Evolutionary conservation across 2,329 filamentous ascomycete genomes (phyloP).

Genomic region (Arthrobotrys entomopaga): DNA sequence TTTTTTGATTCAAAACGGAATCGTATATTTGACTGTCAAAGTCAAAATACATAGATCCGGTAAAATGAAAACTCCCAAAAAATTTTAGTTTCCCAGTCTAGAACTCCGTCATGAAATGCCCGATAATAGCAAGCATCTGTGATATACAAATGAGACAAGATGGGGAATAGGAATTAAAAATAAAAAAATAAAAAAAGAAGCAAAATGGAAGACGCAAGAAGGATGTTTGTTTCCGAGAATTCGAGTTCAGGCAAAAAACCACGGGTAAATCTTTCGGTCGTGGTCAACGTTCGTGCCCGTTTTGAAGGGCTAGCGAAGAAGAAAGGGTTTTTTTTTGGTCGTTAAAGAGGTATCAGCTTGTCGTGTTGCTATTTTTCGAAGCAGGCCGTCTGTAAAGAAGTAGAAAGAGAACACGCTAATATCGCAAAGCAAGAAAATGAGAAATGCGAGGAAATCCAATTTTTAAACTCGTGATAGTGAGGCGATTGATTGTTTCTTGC

Average conservation of each 20-base stretch:
- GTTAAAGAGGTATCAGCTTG: slow-evolving; percentile 26
- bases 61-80: slow-evolving; percentile 28
- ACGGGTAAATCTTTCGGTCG: slow-evolving; percentile 36
- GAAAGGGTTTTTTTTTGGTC: slow-evolving; percentile 42
- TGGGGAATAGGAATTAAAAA: slow-evolving; percentile 11
- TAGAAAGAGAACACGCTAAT: slow-evolving; percentile 48
- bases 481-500: slow-evolving; percentile 42
- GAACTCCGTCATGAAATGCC: slow-evolving; percentile 54
- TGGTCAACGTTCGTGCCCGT: slow-evolving; percentile 38
- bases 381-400: slow-evolving; percentile 32
- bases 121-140: slow-evolving; percentile 17
- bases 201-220: slow-evolving; percentile 15
- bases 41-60: slow-evolving; percentile 23
- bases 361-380: slow-evolving; percentile 34
- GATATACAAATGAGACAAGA: slow-evolving; percentile 47
- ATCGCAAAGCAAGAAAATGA: slow-evolving; percentile 43
- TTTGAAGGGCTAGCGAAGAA: not conserved
- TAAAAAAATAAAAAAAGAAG: slow-evolving; percentile 13
- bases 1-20: not conserved
- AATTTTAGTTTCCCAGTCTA: slow-evolving; percentile 42
- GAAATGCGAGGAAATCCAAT: slow-evolving; percentile 16
- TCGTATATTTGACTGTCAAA: slow-evolving; percentile 38
- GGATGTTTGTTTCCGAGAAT: slow-evolving; percentile 1
- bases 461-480: slow-evolving; percentile 46
- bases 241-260: slow-evolving; percentile 30